phyloP scores from a whole-genome alignment of 805 yeast species.

The Yarrowia osloensis region DNA sequence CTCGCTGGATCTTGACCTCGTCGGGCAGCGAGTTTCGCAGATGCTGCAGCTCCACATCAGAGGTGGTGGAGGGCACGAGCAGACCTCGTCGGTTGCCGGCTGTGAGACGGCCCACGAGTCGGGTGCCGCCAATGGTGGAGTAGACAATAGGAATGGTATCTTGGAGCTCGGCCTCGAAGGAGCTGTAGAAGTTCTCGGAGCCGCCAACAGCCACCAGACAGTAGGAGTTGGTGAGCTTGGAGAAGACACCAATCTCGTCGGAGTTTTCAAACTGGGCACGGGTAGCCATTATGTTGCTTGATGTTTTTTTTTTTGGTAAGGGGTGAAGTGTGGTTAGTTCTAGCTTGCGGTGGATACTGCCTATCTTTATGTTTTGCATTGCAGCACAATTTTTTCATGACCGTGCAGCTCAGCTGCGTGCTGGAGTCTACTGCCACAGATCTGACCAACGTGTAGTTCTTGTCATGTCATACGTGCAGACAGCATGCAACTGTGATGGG shows the following conservation, averaged over 20 bases:
- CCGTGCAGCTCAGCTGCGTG: slow-evolving; percentile 19
- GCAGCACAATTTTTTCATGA: slow-evolving; percentile 30
- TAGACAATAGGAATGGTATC: slow-evolving; percentile 95
- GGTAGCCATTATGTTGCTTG: slow-evolving; percentile 10
- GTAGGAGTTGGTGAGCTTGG: slow-evolving; percentile 94
- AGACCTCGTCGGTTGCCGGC: slow-evolving; percentile 98
- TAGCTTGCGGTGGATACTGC: slow-evolving; percentile 19
- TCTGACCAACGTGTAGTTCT: background rate
- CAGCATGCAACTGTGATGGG: slow-evolving; percentile 17
- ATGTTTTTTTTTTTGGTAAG: background rate
- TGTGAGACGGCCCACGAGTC: slow-evolving; percentile 97
- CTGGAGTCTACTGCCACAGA: background rate
- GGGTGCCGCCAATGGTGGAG: slow-evolving; percentile 96
- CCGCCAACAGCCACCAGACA: slow-evolving; percentile 97
- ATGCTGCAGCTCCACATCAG: slow-evolving; percentile 98
- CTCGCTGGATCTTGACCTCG: slow-evolving; percentile 91
- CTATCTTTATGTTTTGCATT: slow-evolving; percentile 27
- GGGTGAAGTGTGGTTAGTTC: background rate
- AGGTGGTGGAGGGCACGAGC: slow-evolving; percentile 94
- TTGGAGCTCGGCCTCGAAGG: slow-evolving; percentile 96
- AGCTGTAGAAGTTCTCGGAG: slow-evolving; percentile 77
- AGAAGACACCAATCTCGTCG: slow-evolving; percentile 89
- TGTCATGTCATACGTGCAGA: slow-evolving; percentile 17
- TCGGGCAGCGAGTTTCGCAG: slow-evolving; percentile 96
- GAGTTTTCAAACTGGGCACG: slow-evolving; percentile 66